These are phyloP conservation scores for Hygrophorus russula DNA, from an alignment of 768 basidiomycete genomes.

Conservation along the genomic window DNA sequence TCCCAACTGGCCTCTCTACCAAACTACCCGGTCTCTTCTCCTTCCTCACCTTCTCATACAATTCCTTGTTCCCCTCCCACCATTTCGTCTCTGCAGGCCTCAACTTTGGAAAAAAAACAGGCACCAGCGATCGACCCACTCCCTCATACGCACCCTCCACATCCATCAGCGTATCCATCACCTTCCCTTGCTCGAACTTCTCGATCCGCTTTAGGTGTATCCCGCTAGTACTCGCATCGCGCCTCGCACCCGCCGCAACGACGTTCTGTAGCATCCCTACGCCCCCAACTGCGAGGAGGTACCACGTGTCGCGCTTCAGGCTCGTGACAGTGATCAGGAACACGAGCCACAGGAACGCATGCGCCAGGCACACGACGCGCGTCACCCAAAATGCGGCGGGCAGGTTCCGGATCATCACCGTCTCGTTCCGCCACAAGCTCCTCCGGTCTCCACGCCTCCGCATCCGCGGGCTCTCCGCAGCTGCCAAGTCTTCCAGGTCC, in stretches of 20 bases:
- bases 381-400: no score
- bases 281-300: background rate
- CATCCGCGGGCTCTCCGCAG: background rate
- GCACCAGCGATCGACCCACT: background rate
- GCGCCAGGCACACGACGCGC: no score
- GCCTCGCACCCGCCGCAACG: background rate
- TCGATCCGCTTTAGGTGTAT: background rate
- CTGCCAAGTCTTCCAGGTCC: slow-evolving; percentile 20
- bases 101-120: background rate
- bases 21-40: no score
- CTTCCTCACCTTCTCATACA: no score
- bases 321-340: background rate
- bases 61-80: background rate
- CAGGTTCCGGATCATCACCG: no score
- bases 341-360: background rate
- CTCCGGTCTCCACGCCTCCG: background rate
- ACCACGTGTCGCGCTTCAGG: background rate
- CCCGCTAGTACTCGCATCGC: background rate
- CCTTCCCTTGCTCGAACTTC: background rate
- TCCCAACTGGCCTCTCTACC: no score
- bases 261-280: slow-evolving; percentile 1
- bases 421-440: no score
- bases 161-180: background rate
- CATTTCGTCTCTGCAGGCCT: background rate
- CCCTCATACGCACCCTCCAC: background rate